These are phyloP conservation scores for Neofusicoccum sp. DNA, from an alignment of 2,329 filamentous ascomycete species.

Conservation along the genomic window DNA sequence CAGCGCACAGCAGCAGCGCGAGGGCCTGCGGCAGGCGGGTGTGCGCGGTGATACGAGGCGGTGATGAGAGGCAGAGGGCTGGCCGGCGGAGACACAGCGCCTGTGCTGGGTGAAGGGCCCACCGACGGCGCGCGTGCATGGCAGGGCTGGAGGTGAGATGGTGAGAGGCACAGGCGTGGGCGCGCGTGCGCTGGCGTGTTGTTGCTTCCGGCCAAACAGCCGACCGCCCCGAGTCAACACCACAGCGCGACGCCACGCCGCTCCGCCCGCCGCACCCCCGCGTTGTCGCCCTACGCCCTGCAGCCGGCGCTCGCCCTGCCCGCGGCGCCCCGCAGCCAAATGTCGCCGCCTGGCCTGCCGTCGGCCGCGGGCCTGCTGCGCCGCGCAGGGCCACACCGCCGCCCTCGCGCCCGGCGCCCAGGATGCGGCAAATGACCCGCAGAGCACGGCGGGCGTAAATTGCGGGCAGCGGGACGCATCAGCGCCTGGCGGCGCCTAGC, in stretches of 20 bases:
- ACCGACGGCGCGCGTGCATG: background rate
- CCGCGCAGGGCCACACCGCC: too few relatives aligned
- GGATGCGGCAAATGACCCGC: slow-evolving; percentile 1
- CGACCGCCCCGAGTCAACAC: background rate
- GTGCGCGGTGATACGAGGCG: slow-evolving; percentile 1
- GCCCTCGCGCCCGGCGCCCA: background rate
- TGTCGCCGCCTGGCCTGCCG: too few relatives aligned
- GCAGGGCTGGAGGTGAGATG: background rate
- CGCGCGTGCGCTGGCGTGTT: background rate
- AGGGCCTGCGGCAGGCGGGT: too few relatives aligned
- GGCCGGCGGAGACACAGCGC: background rate
- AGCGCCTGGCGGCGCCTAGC: background rate
- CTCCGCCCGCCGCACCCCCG: background rate
- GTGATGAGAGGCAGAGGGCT: slow-evolving; percentile 1
- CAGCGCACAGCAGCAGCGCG: background rate
- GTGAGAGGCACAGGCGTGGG: background rate
- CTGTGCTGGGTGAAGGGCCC: background rate
- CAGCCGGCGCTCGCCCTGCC: background rate
- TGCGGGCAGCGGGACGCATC: too few relatives aligned
- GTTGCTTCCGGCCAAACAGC: background rate
- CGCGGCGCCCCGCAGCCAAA: too few relatives aligned
- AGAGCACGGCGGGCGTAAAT: background rate
- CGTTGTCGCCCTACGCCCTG: background rate
- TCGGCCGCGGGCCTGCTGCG: too few relatives aligned
- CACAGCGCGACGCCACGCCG: background rate